Conservation (phyloP, 148 eudicot genomes). For the Hydrangea macrophylla region DNA sequence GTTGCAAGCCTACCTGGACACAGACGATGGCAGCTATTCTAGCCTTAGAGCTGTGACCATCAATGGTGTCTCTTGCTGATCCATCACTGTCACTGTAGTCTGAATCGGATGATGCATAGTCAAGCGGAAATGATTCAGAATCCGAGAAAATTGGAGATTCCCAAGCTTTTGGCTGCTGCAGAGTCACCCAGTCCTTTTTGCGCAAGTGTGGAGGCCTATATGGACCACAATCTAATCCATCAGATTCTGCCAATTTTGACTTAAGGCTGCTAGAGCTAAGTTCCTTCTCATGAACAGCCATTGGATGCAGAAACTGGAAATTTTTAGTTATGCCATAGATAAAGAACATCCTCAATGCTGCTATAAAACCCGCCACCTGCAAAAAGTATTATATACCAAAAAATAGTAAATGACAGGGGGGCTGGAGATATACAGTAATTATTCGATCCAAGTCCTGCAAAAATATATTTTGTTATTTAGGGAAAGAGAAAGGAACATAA, state of each 20-base stretch:
- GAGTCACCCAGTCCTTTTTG: slow-evolving; percentile 28
- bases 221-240: slow-evolving; percentile 48
- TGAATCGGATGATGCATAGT: slow-evolving; percentile 76
- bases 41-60: slow-evolving; percentile 51
- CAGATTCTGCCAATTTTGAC: slow-evolving; percentile 24
- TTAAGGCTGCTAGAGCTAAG: slow-evolving; percentile 26
- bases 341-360: slow-evolving; percentile 64
- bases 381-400: slow-evolving; percentile 10
- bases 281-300: slow-evolving; percentile 32
- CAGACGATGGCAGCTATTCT: slow-evolving; percentile 87
- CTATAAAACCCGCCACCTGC: slow-evolving; percentile 88
- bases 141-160: slow-evolving; percentile 36
- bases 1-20: slow-evolving; percentile 57
- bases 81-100: slow-evolving; percentile 86
- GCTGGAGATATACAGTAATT: slow-evolving; percentile 2
- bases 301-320: slow-evolving; percentile 26
- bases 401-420: slow-evolving; percentile 4
- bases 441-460: not conserved
- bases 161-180: slow-evolving; percentile 33
- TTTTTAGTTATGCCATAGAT: slow-evolving; percentile 61
- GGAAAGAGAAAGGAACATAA: not conserved
- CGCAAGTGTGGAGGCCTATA: slow-evolving; percentile 98
- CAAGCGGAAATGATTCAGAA: slow-evolving; percentile 37
- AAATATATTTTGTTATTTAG: not conserved
- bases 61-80: slow-evolving; percentile 35